Evolutionary conservation across 1,284 basidiomycete genomes (phyloP), one percentile per base, ranked within the genome.

Genomic region (Microbotryum saponariae): DNA sequence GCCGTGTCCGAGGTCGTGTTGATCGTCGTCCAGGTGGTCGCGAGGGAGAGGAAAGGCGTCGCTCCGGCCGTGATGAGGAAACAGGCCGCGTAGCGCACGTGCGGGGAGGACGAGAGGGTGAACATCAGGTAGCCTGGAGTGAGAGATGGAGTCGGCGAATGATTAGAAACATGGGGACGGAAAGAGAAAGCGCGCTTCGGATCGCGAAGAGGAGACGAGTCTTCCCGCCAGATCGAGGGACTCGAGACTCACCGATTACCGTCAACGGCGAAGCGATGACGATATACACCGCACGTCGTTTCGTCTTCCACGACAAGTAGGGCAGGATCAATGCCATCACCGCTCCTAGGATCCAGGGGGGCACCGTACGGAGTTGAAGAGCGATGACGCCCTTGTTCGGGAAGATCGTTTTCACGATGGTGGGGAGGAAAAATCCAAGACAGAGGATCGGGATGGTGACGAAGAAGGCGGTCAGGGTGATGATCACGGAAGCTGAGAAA

Each of bases 321-420:
- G 16, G 37, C 5, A 42, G 37, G 4, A 61, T 53, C 16, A 75
- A 37, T 0, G 69, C 69, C n/a, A 64, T 61, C 21, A 71, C 58
- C 1, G 68, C 69, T 1, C 73, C 73, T 9, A 68, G 64, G 10
- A 75, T 60, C 58, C 74, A 74, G 21, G 73, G 73, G 9, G 37
- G 76, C 1, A 77, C 76, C 3, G 74, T 75, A 20, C 70, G 66
- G 4, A 76, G 71, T 58, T 77, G 77, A 44, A 74, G 68, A 14
- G 71, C 53, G 50, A 77, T 69, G 8, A 73, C 71, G 0, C 71
- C 68, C 25, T 66, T 58, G 10, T 62, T 63, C 0, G 77, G 77
- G 67, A 74, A 78, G 60, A 78, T 73, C 2, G 71, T 73, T 0
- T 60, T 44, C 12, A 78, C 73, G 23, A 77, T 73, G 3, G 75